A percentile compares a stretch with the other conserved stretches of the same genome.
These are phyloP conservation scores for Vaccinium myrtillus DNA, from an alignment of 148 eudicot species.

Conservation along the genomic window DNA sequence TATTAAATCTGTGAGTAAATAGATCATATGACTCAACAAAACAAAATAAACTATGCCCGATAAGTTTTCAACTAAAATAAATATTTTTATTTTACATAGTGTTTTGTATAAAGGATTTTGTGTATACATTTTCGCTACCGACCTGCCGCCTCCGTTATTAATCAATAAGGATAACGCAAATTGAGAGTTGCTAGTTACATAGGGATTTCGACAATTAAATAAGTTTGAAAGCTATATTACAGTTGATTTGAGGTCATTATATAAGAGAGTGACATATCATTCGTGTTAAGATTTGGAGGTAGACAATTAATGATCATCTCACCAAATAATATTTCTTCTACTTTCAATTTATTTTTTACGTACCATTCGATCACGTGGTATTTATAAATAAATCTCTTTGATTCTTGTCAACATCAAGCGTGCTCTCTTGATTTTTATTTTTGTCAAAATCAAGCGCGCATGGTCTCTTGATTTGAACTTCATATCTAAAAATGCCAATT, in stretches of 20 bases:
- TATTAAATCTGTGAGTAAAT: no score
- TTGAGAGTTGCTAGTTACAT: background rate
- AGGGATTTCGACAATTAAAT: background rate
- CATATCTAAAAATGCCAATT: background rate
- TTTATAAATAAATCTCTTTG: background rate
- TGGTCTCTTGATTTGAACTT: background rate
- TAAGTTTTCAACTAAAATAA: no score
- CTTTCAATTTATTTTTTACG: background rate
- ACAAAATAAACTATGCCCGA: no score
- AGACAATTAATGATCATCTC: background rate
- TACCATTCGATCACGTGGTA: background rate
- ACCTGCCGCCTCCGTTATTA: background rate
- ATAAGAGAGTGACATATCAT: background rate
- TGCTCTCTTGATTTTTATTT: background rate
- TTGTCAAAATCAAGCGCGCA: no score
- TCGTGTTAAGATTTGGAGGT: background rate
- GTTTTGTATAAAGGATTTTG: no score
- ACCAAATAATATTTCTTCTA: background rate
- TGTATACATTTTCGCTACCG: no score
- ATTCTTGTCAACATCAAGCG: background rate
- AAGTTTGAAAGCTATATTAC: background rate
- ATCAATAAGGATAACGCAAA: background rate
- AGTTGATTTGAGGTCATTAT: background rate
- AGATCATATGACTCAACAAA: no score
- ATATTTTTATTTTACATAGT: no score